A percentile compares a stretch with the other conserved stretches of the same genome.
Conservation (phyloP, 2,329 filamentous ascomycete species). For the Aspergillus piperis region DNA sequence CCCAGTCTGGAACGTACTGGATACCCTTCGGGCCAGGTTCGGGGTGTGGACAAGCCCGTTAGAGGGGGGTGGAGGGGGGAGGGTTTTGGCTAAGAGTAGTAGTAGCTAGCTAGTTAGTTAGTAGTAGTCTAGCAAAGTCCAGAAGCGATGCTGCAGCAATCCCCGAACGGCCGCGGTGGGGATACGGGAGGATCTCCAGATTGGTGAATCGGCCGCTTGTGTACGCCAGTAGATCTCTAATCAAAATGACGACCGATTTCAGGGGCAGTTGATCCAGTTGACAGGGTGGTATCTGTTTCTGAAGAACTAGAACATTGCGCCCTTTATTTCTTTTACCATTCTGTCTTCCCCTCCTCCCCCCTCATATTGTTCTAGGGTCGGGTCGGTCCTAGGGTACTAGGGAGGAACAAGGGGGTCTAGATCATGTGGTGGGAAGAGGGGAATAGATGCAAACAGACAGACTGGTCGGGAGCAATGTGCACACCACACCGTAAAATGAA, state of each 20-base stretch:
- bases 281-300: background rate
- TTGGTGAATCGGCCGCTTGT: conserved; percentile 6
- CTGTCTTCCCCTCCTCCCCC: too few species aligned
- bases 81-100: background rate
- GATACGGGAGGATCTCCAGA: conserved; percentile 9
- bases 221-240: conserved; percentile 7
- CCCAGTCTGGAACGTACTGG: conserved; percentile 6
- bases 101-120: too few species aligned
- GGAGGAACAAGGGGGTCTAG: background rate
- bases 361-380: background rate
- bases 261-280: conserved; percentile 6
- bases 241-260: conserved; percentile 6
- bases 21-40: background rate
- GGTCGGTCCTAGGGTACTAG: background rate
- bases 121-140: background rate
- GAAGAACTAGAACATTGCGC: background rate
- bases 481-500: too few species aligned
- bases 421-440: background rate
- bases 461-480: background rate
- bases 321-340: background rate
- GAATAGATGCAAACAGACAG: background rate
- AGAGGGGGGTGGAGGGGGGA: background rate
- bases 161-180: conserved; percentile 6
- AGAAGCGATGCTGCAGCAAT: background rate
- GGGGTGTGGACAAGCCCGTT: background rate